Conservation (phyloP, 352 stramenopile species). For the Phytophthora capsici region DNA sequence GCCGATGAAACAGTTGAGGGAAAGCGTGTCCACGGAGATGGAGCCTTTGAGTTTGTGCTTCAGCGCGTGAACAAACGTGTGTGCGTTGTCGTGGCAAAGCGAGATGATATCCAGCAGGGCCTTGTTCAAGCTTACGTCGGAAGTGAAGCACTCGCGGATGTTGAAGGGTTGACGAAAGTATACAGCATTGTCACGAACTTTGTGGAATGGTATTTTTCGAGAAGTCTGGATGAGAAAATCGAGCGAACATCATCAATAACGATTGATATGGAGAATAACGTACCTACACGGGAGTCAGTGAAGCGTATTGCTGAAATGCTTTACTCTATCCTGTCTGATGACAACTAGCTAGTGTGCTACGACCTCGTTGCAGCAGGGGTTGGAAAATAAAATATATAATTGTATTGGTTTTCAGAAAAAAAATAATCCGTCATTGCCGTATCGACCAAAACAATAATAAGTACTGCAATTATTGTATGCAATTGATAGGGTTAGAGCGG, state of each 20-base stretch:
- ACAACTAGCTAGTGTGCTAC: constrained; percentile 12
- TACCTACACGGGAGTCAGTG: constrained; percentile 18
- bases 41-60: constrained; percentile 37
- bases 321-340: constrained; percentile 19
- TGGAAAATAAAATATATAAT: too few relatives aligned
- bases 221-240: constrained; percentile 29
- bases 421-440: too few relatives aligned
- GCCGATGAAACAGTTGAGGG: constrained; percentile 32
- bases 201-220: constrained; percentile 35
- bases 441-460: too few relatives aligned
- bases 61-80: constrained; percentile 31
- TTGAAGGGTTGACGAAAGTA: constrained; percentile 33
- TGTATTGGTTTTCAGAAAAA: too few relatives aligned
- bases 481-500: too few relatives aligned
- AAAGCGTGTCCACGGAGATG: constrained; percentile 35
- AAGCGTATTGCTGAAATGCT: constrained; percentile 16
- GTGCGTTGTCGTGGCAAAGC: constrained; percentile 35
- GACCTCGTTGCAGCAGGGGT: too few relatives aligned
- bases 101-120: constrained; percentile 30
- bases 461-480: too few relatives aligned
- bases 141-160: constrained; percentile 35
- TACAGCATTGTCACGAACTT: constrained; percentile 44
- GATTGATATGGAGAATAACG: constrained; percentile 9
- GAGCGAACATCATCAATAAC: constrained; percentile 8
- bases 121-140: constrained; percentile 38